Conservation (phyloP, 345 rosid genomes). For the Syzygium grande region DNA sequence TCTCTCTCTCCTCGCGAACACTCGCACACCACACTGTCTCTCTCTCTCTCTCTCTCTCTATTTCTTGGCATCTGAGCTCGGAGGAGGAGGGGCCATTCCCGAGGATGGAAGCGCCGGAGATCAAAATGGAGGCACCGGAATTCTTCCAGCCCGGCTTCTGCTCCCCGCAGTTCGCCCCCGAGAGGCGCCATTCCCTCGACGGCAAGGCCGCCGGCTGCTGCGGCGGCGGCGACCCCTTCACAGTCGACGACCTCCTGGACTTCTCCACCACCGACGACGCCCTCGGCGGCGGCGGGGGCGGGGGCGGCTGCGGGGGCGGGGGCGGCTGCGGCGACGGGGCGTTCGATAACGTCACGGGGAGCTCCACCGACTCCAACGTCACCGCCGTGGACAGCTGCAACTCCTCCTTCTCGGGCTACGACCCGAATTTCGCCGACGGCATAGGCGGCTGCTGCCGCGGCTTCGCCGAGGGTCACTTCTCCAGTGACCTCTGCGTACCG, state of each 20-base stretch:
- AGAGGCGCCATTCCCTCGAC: slow-evolving; percentile 25
- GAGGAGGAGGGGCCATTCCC: background rate
- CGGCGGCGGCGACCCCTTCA: slow-evolving; percentile 48
- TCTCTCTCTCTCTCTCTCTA: background rate
- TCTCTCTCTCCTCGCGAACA: background rate
- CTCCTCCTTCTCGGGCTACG: slow-evolving; percentile 44
- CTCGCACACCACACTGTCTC: background rate
- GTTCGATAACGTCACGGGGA: background rate
- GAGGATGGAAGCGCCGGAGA: slow-evolving; percentile 12
- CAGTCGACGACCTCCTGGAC: slow-evolving; percentile 84
- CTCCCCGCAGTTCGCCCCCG: slow-evolving; percentile 23
- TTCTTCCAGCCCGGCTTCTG: slow-evolving; percentile 7
- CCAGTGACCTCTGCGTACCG: slow-evolving; percentile 85
- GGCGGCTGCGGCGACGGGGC: background rate
- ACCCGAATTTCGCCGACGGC: slow-evolving; percentile 14
- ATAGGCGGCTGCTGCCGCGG: slow-evolving; percentile 27
- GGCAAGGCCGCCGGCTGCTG: slow-evolving; percentile 3
- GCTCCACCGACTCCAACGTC: slow-evolving; percentile 45
- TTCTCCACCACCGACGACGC: slow-evolving; percentile 66
- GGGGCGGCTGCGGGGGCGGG: slow-evolving; percentile 18
- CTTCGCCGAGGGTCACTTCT: slow-evolving; percentile 33
- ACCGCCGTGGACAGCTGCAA: slow-evolving; percentile 56
- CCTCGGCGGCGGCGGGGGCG: slow-evolving; percentile 15
- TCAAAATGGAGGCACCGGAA: slow-evolving; percentile 14
- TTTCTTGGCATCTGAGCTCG: background rate